Evolutionary conservation across 2,329 filamentous ascomycete genomes (phyloP), one percentile per base, ranked within the genome.

Genomic region (Microcyclospora pomicola): DNA sequence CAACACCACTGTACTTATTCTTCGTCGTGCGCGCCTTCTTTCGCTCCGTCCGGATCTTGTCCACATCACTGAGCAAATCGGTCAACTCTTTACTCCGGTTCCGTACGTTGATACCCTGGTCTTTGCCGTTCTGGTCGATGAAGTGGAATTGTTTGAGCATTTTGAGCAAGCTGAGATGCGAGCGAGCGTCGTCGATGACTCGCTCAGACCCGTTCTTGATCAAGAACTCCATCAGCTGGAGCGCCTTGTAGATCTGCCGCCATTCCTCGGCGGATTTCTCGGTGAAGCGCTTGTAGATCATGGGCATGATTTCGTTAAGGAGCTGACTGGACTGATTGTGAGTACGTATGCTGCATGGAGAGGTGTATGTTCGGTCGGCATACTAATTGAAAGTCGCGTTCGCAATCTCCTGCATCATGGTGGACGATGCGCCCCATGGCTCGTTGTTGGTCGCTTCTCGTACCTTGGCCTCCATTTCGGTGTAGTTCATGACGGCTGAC

Each of bases 211-310:
- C 91, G 61, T 98, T 91, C 69, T 98, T 98, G 65, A 98, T 81
- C 27, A 98, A 74, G 56, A 94, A 93, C 61, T 98, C 88, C 58
- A 98, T 80, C 39, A 98, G 72, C 70, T 96, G 91, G 15, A 98
- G 77, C 9, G 71, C 71, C 70, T 98, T 98, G 73, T 98, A 98
- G 57, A 98, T 98, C 62, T 98, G 91, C 49, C 91, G 77, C 91
- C 91, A 98, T 65, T 98, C 91, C 60, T 98, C 91, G 39, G 91
- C 88, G 6, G 86, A 74, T 69, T 98, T 98, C 61, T 98, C 91
- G 43, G 91, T 98, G 63, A 98, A 98, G 48, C 91, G 83, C 56
- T 92, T 91, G 69, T 98, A 98, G 58, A 98, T 94, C 85, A 98
- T 91, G 49, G 91, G 91, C 91, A 98, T 98, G 59, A 98, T 96